These are phyloP conservation scores for Mycena rosella DNA, from an alignment of 768 basidiomycete species.

Conservation along the genomic window DNA sequence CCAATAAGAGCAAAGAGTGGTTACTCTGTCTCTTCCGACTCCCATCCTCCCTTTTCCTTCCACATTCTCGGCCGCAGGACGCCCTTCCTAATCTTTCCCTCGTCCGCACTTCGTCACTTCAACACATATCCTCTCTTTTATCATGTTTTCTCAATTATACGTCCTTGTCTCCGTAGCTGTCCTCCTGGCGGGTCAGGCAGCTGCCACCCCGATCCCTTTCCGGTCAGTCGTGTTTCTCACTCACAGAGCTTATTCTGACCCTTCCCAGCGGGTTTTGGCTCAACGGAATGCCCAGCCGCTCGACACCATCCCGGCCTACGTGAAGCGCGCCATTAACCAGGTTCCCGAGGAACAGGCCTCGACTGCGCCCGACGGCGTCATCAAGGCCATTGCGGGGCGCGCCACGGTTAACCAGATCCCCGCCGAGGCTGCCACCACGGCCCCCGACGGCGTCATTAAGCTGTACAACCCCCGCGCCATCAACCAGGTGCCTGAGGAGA, in stretches of 20 bases:
- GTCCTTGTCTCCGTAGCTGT: slow-evolving; percentile 56
- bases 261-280: slow-evolving; percentile 39
- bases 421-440: background rate
- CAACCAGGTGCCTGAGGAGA: slow-evolving; percentile 38
- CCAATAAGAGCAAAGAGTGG: too few species aligned
- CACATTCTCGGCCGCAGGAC: slow-evolving; percentile 39
- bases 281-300: slow-evolving; percentile 50
- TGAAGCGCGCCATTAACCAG: slow-evolving; percentile 45
- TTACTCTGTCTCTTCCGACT: slow-evolving; percentile 7
- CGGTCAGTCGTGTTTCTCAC: slow-evolving; percentile 45
- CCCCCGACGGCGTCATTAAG: background rate
- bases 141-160: slow-evolving; percentile 61
- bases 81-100: slow-evolving; percentile 38
- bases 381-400: background rate
- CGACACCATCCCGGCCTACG: slow-evolving; percentile 59
- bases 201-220: slow-evolving; percentile 59
- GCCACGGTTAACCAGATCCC: background rate
- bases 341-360: background rate
- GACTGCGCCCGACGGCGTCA: background rate
- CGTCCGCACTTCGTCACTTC: slow-evolving; percentile 29
- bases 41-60: slow-evolving; percentile 35
- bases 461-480: slow-evolving; percentile 28
- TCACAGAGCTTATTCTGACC: background rate
- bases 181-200: slow-evolving; percentile 59
- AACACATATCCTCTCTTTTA: slow-evolving; percentile 42